A percentile compares a stretch with the other conserved stretches of the same genome.
Evolutionary conservation across 352 stramenopile genomes (phyloP).

Genomic region (Pythium folliculosum): DNA sequence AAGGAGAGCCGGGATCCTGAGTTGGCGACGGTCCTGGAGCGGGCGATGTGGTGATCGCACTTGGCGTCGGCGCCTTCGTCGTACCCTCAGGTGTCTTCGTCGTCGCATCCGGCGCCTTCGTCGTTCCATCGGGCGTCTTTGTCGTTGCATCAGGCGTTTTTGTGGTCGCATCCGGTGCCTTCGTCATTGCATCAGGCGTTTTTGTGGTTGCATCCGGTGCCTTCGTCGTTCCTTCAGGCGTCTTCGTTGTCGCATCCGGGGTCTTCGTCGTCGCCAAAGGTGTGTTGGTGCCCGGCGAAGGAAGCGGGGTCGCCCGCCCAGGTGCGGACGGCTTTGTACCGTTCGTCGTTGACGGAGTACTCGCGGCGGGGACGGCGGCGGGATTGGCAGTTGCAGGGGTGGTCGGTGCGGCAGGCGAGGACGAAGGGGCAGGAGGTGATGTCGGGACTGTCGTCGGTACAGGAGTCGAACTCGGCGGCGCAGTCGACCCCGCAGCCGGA

Average conservation of each 20-base stretch:
- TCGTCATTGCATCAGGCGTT: not conserved
- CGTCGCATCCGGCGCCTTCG: too few relatives aligned
- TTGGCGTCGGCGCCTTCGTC: too few relatives aligned
- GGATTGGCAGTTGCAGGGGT: not conserved
- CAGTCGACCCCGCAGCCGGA: not conserved
- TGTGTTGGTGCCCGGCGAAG: not conserved
- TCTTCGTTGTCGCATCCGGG: not conserved
- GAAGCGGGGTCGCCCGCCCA: not conserved
- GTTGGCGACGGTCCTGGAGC: not conserved
- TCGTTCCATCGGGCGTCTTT: too few relatives aligned
- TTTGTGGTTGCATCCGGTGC: not conserved
- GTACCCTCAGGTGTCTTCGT: too few relatives aligned
- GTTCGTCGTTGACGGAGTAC: not conserved
- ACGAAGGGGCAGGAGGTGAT: slow-evolving; percentile 1
- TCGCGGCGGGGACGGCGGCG: not conserved
- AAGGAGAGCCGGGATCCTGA: not conserved
- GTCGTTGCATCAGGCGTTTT: too few relatives aligned
- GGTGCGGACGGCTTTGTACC: not conserved
- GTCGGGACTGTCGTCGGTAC: not conserved
- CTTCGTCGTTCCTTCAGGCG: slow-evolving; percentile 10
- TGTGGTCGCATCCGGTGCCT: slow-evolving; percentile 7
- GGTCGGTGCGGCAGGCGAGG: not conserved
- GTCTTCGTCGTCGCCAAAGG: slow-evolving; percentile 3
- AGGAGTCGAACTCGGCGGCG: not conserved
- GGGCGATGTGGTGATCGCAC: too few relatives aligned